Conservation (phyloP, 2,329 filamentous ascomycete genomes). For the Epichloe amarillans region DNA sequence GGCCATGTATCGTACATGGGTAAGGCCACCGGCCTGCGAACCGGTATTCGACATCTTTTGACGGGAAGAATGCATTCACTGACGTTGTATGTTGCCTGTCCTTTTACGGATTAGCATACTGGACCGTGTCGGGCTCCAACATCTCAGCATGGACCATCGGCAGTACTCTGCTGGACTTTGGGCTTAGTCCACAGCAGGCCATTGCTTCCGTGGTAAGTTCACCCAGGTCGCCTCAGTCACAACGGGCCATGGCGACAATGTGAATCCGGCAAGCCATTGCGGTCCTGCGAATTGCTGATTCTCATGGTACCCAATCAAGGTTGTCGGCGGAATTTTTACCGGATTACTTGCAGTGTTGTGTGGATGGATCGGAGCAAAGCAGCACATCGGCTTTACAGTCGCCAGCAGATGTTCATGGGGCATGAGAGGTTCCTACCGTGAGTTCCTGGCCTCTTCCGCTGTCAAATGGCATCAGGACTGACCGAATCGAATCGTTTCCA, state of each 20-base stretch:
- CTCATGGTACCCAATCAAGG: not conserved
- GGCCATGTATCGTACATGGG: too few species aligned
- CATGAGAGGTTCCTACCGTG: conserved; percentile 29
- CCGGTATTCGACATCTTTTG: too few species aligned
- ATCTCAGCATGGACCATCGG: conserved; percentile 15
- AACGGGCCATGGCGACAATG: not conserved
- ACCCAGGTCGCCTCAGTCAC: too few species aligned
- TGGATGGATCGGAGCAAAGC: conserved; percentile 13
- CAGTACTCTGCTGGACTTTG: conserved; percentile 14
- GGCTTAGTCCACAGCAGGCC: conserved; percentile 15
- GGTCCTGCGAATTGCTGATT: not conserved
- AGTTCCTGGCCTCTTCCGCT: not conserved
- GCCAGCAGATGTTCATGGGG: conserved; percentile 32
- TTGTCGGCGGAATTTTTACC: conserved; percentile 10
- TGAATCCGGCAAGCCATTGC: not conserved
- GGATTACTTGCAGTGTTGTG: conserved; percentile 10
- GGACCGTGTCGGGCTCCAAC: conserved; percentile 13
- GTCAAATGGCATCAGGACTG: too few species aligned
- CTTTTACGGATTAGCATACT: conserved; percentile 8
- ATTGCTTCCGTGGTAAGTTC: conserved; percentile 12
- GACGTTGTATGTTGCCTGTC: not conserved
- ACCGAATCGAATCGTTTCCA: not conserved
- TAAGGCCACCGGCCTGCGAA: too few species aligned
- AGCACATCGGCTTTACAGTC: conserved; percentile 16
- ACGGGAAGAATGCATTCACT: too few species aligned